Percentiles rank a stretch among this genome's conserved stretches.
Conservation (phyloP, 2,329 filamentous ascomycete species). For the Ascosphaera acerosa region DNA sequence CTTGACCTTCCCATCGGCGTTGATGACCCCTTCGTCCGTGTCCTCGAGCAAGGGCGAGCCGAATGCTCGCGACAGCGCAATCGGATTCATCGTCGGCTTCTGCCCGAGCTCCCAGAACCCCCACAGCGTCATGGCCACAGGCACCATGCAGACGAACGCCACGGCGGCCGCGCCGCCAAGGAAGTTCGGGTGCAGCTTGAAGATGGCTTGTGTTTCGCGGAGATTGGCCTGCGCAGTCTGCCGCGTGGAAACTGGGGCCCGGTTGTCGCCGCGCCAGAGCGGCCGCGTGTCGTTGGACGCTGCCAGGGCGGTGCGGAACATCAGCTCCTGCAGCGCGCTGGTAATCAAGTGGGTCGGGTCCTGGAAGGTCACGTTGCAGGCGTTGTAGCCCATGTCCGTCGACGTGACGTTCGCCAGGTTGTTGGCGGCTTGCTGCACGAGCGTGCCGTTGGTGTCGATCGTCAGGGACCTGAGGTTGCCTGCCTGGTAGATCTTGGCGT, state of each 20-base stretch:
- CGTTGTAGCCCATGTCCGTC: background rate
- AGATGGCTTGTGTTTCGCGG: background rate
- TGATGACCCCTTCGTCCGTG: background rate
- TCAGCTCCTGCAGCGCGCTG: conserved; percentile 1
- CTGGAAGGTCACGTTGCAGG: conserved; percentile 1
- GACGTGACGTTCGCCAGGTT: background rate
- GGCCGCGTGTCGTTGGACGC: background rate
- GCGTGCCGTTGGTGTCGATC: background rate
- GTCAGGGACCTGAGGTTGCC: background rate
- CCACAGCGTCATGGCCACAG: conserved; percentile 3
- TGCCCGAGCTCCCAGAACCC: conserved; percentile 9
- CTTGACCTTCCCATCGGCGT: background rate
- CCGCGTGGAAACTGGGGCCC: background rate
- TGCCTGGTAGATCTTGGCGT: background rate
- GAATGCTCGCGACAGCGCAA: conserved; percentile 10
- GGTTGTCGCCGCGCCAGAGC: background rate
- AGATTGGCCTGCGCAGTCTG: background rate
- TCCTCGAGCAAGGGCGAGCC: conserved; percentile 4
- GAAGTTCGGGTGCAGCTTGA: background rate
- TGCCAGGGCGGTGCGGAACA: conserved; percentile 1
- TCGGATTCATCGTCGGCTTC: conserved; percentile 7
- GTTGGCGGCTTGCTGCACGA: conserved; percentile 3
- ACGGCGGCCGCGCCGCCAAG: conserved; percentile 1
- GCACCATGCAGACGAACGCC: background rate
- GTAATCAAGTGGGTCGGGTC: background rate